These are phyloP conservation scores for Diaporthe aspalathi DNA, from an alignment of 2,329 filamentous ascomycete genomes.

Conservation along the genomic window DNA sequence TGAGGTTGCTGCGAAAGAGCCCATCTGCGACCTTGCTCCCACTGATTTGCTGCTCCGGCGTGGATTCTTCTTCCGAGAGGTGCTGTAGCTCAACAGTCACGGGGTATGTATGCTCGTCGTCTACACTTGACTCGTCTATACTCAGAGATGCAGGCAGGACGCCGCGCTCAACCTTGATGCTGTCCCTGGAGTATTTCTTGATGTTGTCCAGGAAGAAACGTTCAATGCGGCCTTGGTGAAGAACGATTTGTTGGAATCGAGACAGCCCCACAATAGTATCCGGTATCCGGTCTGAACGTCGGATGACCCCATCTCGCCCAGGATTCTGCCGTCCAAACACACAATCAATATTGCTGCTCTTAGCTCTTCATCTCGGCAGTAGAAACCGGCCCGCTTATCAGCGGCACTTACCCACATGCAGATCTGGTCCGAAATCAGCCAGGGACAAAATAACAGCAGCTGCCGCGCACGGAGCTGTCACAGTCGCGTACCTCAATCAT, in stretches of 20 bases:
- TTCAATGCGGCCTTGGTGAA: slow-evolving; percentile 80
- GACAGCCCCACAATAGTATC: slow-evolving; percentile 72
- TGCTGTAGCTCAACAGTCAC: slow-evolving; percentile 69
- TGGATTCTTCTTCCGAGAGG: slow-evolving; percentile 68
- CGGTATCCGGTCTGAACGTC: slow-evolving; percentile 68
- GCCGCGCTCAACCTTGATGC: slow-evolving; percentile 67
- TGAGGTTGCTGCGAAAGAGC: slow-evolving; percentile 69
- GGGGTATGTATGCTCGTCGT: slow-evolving; percentile 66
- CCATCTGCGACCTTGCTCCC: slow-evolving; percentile 61
- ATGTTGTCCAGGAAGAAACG: slow-evolving; percentile 73
- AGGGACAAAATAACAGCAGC: background rate
- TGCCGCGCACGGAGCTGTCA: background rate
- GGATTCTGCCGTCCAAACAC: slow-evolving; percentile 69
- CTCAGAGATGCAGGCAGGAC: slow-evolving; percentile 67
- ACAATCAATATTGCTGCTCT: slow-evolving; percentile 34
- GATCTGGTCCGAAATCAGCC: slow-evolving; percentile 40
- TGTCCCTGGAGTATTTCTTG: slow-evolving; percentile 59
- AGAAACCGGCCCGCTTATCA: background rate
- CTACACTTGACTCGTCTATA: slow-evolving; percentile 62
- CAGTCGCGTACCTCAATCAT: slow-evolving; percentile 69
- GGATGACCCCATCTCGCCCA: slow-evolving; percentile 65
- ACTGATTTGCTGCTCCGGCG: slow-evolving; percentile 53
- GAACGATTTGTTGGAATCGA: slow-evolving; percentile 72
- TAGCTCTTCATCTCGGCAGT: background rate
- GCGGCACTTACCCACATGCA: slow-evolving; percentile 47